Base-by-base conservation (phyloP, 768 basidiomycete genomes). In the Hypholoma fasciculare region DNA sequence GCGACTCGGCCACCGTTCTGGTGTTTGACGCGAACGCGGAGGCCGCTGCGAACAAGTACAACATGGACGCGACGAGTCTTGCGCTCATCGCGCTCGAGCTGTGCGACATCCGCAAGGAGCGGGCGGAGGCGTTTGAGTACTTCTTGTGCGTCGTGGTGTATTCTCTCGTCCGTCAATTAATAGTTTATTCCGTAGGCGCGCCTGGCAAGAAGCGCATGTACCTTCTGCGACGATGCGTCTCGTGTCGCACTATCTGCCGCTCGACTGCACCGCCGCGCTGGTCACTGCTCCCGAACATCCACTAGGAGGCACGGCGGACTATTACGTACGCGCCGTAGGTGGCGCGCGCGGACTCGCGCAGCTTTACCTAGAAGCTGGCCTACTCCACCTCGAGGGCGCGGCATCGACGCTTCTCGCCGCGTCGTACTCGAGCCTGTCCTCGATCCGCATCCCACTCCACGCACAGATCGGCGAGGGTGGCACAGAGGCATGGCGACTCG, bases 1-100 rank as follows among this genome's bases (percentile, higher is more conserved):
- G 71, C 52, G 69, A 80, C 17, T 72, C 79, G 4, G 78, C 81
- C 54, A 79, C 86, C 1, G 74, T 84, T 36, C 76, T 84, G n/a
- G 67, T 70, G 7, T 83, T 85, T 67, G 77, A 83, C 52, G 71
- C 78, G 27, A 79, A 69, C 58, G 78, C 75, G 52, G 80, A 78
- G 56, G 70, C 76, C 54, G 89, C 92, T 57, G 27, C n/a, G 20
- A 78, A 82, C 47, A 80, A 82, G 64, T 93, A 89, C 63, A 92
- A 93, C 63, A 91, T 93, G 89, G 91, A 93, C 69, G 86, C 91
- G 1, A 93, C 91, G 13, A 92, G 90, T 71, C 74, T 93, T 26
- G 84, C 86, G 1, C 72, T 92, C 53, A 80, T 86, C 59, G 91
- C 81, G 8, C 73, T 91, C 43, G 91, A 93, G 63, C 67, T 87